Conservation (phyloP, 75 land plant genomes). For the Pinus albicaulis region DNA sequence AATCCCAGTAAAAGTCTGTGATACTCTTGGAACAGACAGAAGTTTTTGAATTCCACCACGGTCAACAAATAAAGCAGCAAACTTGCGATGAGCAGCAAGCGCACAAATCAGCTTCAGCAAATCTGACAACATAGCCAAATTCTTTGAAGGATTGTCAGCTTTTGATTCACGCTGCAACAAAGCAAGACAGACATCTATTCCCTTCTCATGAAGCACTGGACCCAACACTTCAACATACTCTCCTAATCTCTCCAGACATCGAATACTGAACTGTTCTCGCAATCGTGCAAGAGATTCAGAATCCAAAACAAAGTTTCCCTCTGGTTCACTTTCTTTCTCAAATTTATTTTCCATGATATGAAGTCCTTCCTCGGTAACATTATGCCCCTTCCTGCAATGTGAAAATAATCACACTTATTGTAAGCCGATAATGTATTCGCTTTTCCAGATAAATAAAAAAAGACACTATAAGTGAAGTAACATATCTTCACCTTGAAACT, state of each 20-base stretch:
- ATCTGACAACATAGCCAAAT: conserved; percentile 60
- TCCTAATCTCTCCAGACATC: conserved; percentile 86
- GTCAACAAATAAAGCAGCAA: conserved; percentile 96
- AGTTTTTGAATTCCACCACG: conserved; percentile 93
- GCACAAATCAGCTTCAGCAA: conserved; percentile 87
- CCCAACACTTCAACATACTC: conserved; percentile 97
- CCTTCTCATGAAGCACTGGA: conserved; percentile 93
- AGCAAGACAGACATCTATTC: conserved; percentile 96
- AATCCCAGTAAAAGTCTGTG: conserved; percentile 81
- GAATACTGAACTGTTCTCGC: conserved; percentile 82
- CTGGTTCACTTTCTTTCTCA: conserved; percentile 44
- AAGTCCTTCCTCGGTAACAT: conserved; percentile 18
- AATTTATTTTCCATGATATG: conserved; percentile 23
- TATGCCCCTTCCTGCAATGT: conserved; percentile 20
- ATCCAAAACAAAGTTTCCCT: conserved; percentile 45
- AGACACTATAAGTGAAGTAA: neutral
- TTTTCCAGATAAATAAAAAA: neutral
- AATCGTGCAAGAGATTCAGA: conserved; percentile 52
- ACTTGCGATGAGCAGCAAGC: conserved; percentile 92
- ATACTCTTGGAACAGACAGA: conserved; percentile 64
- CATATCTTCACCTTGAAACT: conserved; percentile 48
- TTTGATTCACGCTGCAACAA: conserved; percentile 64
- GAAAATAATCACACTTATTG: neutral
- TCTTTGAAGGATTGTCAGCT: conserved; percentile 26
- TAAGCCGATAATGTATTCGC: neutral